Evolutionary conservation across 495 filamentous ascomycete genomes (phyloP), one percentile per base, ranked within the genome.

Genomic region (Filosporella fistucella): DNA sequence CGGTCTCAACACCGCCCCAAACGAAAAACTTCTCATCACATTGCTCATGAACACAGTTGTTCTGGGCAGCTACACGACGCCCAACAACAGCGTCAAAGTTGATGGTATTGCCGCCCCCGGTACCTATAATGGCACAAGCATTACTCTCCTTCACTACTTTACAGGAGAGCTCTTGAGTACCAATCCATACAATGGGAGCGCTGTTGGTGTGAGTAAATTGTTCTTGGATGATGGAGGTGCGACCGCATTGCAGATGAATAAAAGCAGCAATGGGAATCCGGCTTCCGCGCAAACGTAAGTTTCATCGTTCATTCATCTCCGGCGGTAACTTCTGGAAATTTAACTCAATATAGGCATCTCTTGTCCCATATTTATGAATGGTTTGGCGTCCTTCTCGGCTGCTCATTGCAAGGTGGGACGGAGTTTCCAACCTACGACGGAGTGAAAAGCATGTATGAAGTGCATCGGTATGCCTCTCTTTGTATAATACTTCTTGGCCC

Each of bases 171-270:
- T 75, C 4, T 56, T 59, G 11, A 71, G 69, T 5, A 70, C 65
- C 28, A 77, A 78, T 54, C 4, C 4, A n/a, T n/a, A n/a, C n/a
- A 30, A 43, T 14, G 62, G 62, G n/a, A 57, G 50, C 20, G 33
- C 25, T 17, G 24, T 45, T 1, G 71, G 68, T 22, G 56, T 61
- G 4, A 52, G 67, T 10, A 59, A 72, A 44, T 70, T 75, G 61
- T 79, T 75, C 60, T 60, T 79, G 28, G 74, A 79, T 43, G 74
- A 61, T 25, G 75, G 75, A 16, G 75, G 68, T 21, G 64, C 75
- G 13, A 57, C 51, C n/a, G 68, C 72, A 3, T 45, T 77, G 49
- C 62, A 56, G 59, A 61, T 62, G 51, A 72, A 68, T 49, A 72
- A 63, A 58, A 65, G 75, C 20, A 61, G 74, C 18, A 58, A 68